These are phyloP conservation scores for Ophiosphaerella korrae DNA, from an alignment of 2,329 filamentous ascomycete genomes.

Conservation along the genomic window DNA sequence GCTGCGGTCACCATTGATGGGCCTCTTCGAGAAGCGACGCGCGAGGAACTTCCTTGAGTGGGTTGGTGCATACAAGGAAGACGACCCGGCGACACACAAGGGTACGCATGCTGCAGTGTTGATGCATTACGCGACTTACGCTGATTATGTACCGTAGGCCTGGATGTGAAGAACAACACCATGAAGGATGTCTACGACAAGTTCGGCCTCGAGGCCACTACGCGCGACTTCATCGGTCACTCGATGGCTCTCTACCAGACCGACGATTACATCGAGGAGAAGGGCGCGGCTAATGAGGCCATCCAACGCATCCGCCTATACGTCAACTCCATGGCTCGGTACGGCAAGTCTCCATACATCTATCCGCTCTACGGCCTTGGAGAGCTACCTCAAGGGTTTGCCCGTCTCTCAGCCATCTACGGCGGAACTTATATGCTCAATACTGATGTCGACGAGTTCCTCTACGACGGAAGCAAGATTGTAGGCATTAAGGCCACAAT, in stretches of 20 bases:
- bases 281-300: constrained; percentile 78
- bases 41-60: constrained; percentile 97
- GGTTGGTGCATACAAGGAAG: constrained; percentile 83
- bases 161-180: constrained; percentile 77
- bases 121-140: neutral
- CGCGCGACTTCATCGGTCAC: constrained; percentile 95
- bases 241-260: constrained; percentile 96
- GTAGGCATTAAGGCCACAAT: constrained; percentile 97
- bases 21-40: constrained; percentile 94
- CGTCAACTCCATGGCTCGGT: constrained; percentile 95
- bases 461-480: constrained; percentile 85
- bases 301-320: constrained; percentile 94
- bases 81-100: constrained; percentile 85
- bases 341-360: constrained; percentile 99
- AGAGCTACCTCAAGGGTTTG: constrained; percentile 96
- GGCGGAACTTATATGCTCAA: constrained; percentile 99
- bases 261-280: constrained; percentile 79
- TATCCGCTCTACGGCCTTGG: constrained; percentile 97
- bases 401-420: constrained; percentile 96
- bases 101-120: constrained; percentile 59
- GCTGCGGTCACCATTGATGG: constrained; percentile 91
- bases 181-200: constrained; percentile 99
- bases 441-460: constrained; percentile 86
- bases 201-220: constrained; percentile 86
- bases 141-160: constrained; percentile 55